Base-by-base conservation (phyloP, 2,329 filamentous ascomycete species). In the Leptographium radiaticola region DNA sequence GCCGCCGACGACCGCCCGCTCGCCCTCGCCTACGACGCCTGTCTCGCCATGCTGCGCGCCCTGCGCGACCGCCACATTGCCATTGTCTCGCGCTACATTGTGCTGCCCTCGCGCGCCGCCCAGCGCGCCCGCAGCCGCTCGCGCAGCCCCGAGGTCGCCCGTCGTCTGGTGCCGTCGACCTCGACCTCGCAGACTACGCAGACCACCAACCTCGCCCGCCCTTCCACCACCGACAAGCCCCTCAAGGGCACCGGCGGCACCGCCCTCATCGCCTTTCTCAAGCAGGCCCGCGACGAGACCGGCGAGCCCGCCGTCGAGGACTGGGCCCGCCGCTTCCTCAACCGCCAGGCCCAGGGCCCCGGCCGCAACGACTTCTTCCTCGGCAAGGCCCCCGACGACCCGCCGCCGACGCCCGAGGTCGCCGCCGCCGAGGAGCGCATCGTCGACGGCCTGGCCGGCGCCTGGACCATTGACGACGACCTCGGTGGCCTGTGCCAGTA, bases 281-380 rank as follows among this genome's bases (percentile, higher is more conserved):
- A 97, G 70, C 93, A 98, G 70, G 93, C 93, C 6, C 79, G 93
- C 33, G 90, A 98, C 63, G 93, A 98, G 74, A 98, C 93, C 0
- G 87, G 88, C 16, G 91, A 97, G 67, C 89, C 89, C 1, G 89
- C 90, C 1, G 84, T 97, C 40, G 76, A 80, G 61, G 71, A 74
- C 51, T 84, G 81, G 81, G 75, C 79, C 0, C 73, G 67, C 59
- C 68, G 71, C 18, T 80, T 81, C 61, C 79, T 81, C 75, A 76
- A 71, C 61, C 70, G 75, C 40, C 71, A 75, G 63, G 67, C 72
- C 25, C 69, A 70, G 59, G 65, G 71, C 16, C 71, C 75, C 38
- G 76, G 76, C 2, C 71, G 71, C 57, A 71, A 71, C 20, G 78
- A 83, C 58, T 79, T 82, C 64, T 80, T 82, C 65, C 61, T 78